Percentiles rank a stretch among this genome's conserved stretches.
Evolutionary conservation across 495 filamentous ascomycete genomes (phyloP).

Genomic region (Penicillium argentinense): DNA sequence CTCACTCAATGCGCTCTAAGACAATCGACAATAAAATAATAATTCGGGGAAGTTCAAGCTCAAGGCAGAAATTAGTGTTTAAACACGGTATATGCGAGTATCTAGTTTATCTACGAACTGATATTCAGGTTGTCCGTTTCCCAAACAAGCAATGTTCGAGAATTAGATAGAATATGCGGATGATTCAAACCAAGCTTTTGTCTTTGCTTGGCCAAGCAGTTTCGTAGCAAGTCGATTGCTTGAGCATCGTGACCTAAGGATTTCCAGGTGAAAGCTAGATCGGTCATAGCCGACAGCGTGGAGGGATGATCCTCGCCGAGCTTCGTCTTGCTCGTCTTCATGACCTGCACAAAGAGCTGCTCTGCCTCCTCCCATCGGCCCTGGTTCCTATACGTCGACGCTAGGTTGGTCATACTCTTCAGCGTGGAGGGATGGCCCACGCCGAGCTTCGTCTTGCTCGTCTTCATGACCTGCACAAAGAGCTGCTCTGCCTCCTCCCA

Average conservation of each 20-base stretch:
- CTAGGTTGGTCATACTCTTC: neutral
- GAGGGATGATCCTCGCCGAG: neutral
- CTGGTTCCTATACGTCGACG: neutral
- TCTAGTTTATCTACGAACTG: neutral
- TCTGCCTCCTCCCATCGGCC: neutral
- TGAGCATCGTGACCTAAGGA: slow-evolving; percentile 1
- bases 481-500: neutral
- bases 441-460: neutral
- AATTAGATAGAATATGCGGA: slow-evolving; percentile 8
- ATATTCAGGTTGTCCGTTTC: slow-evolving; percentile 3
- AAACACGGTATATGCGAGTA: neutral
- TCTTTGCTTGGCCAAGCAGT: slow-evolving; percentile 2
- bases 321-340: neutral
- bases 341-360: neutral
- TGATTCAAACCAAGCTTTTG: slow-evolving; percentile 3
- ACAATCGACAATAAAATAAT: neutral
- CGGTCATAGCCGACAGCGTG: neutral
- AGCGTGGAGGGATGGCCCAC: neutral
- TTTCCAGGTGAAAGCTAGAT: slow-evolving; percentile 6
- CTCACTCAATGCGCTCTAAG: neutral
- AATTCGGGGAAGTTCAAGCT: neutral
- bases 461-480: neutral
- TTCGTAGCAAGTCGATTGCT: slow-evolving; percentile 2
- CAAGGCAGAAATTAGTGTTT: neutral
- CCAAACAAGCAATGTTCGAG: slow-evolving; percentile 4